Base-by-base conservation (phyloP, 2,329 filamentous ascomycete genomes). In the Claviceps maximensis region DNA sequence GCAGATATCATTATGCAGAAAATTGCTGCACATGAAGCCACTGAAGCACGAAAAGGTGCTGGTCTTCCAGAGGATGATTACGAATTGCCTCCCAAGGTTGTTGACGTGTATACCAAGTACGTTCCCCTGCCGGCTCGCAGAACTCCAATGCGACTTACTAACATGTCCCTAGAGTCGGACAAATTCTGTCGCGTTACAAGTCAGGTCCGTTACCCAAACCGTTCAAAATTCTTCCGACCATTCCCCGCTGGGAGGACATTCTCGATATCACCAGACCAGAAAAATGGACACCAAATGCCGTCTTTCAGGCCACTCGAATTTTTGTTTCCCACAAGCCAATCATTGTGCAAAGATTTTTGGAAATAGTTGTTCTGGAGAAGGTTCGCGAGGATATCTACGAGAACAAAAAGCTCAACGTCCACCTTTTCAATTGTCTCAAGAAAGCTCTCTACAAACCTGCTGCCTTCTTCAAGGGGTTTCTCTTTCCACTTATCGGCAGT, bases 191-290 rank as follows among this genome's bases (percentile, higher is more conserved):
- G 27, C 82, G 91, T 58, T 97, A 95, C 74, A 95, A 95, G 71
- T 91, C 87, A 15, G 93, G 93, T n/a, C 91, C 91, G 59, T 78
- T 98, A 33, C 93, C 93, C 21, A 98, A 98, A 70, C 91, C 91
- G 0, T 95, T 98, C 77, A 97, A 97, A 71, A 89, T 97, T 58
- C 78, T 98, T 9, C 93, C 93, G 2, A 90, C 89, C 0, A 81
- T 97, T 15, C 89, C 89, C 8, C 69, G 93, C 62, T 97, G 90
- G 89, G 87, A 93, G 65, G 86, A 89, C 21, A 86, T 95, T 40
- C 80, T 95, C 60, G 77, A 83, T 58, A 80, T 95, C 53, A 95
- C 89, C n/a, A 79, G 83, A 31, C 90, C 91, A 4, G 85, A 93
- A 47, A 69, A 67, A 52, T 79, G 76, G 76, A 88, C 88, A 1